Base-by-base conservation (phyloP, 1,139 yeast species). In the Zygosaccharomyces pseudobailii region DNA sequence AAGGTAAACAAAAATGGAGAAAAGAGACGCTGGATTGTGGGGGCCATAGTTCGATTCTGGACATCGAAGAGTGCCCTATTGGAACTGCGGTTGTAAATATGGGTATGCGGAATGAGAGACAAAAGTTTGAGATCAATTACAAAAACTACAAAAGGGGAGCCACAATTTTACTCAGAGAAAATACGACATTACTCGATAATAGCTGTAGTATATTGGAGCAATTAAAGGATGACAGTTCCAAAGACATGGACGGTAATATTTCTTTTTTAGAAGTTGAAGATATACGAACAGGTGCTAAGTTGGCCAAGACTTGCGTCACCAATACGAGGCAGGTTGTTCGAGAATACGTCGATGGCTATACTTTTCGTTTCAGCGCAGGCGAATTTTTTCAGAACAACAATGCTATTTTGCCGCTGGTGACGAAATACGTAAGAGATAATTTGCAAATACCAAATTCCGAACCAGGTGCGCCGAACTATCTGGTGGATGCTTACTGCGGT, bases 401-500 rank as follows among this genome's bases (percentile, higher is more conserved):
- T 65, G 84, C 95, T 20, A 92, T 92, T 32, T 72, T 92, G 53
- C 96, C 96, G 1, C 68, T 74, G 2, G 95, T 92, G 7, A 86
- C 95, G 1, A 71, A 73, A 40, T 89, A 88, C 62, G 98, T 92
- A 19, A 79, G 82, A 52, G 77, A 81, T 19, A 87, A 87, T 60
- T 69, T 88, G 44, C 70, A 70, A 38, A 73, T 81, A 36, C 71
- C 78, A 3, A 65, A 66, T 25, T 78, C 79, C 10, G 74, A 67
- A 54, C 61, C 55, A 10, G 61, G 51, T 3, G 64, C 60, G 10
- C 71, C 68, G 59, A 70, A 61, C 63, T 89, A 83, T 65, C 72
- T 92, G 46, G 96, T 92, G 24, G 98, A 92, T 67, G 96, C 98
- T 0, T 92, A 92, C 70, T 92, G 98, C 73, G 98, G 98, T 3